These are phyloP conservation scores for Candida succiphila DNA, from an alignment of 805 yeast genomes.

Conservation along the genomic window DNA sequence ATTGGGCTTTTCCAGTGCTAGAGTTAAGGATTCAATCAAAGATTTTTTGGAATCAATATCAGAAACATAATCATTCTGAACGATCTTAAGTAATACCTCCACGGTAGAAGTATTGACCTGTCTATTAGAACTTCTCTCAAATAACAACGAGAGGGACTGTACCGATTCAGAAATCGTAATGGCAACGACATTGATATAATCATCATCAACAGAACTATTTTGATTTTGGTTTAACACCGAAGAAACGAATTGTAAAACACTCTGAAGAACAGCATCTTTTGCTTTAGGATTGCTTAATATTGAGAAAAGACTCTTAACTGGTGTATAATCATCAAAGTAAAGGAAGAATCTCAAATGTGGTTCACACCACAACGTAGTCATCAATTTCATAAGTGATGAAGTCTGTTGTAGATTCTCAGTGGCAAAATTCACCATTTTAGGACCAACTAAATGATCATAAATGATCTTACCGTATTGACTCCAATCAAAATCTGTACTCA, in stretches of 20 bases:
- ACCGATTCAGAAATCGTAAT: slow-evolving; percentile 51
- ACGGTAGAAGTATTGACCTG: slow-evolving; percentile 45
- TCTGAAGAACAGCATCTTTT: slow-evolving; percentile 54
- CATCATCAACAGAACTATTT: slow-evolving; percentile 25
- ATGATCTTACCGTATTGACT: slow-evolving; percentile 35
- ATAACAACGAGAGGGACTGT: slow-evolving; percentile 37
- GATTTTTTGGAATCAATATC: slow-evolving; percentile 42
- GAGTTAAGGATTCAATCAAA: slow-evolving; percentile 47
- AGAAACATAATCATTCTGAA: slow-evolving; percentile 48
- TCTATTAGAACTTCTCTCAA: slow-evolving; percentile 29
- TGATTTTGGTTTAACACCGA: slow-evolving; percentile 31
- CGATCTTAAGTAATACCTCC: slow-evolving; percentile 38
- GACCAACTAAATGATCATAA: slow-evolving; percentile 42
- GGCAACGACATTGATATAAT: slow-evolving; percentile 38
- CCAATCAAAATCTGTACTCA: slow-evolving; percentile 53
- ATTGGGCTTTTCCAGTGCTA: slow-evolving; percentile 50
- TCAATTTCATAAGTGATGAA: slow-evolving; percentile 61
- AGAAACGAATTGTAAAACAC: slow-evolving; percentile 45
- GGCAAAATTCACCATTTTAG: slow-evolving; percentile 61
- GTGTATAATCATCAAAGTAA: slow-evolving; percentile 42
- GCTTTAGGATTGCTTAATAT: slow-evolving; percentile 44
- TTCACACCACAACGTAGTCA: slow-evolving; percentile 47
- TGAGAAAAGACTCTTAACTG: slow-evolving; percentile 45
- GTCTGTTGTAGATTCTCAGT: slow-evolving; percentile 76
- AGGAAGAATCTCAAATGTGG: slow-evolving; percentile 40